A percentile compares a stretch with the other conserved stretches of the same genome.
Evolutionary conservation across 352 stramenopile genomes (phyloP).

Genomic region (Pilasporangium apinafurcum): DNA sequence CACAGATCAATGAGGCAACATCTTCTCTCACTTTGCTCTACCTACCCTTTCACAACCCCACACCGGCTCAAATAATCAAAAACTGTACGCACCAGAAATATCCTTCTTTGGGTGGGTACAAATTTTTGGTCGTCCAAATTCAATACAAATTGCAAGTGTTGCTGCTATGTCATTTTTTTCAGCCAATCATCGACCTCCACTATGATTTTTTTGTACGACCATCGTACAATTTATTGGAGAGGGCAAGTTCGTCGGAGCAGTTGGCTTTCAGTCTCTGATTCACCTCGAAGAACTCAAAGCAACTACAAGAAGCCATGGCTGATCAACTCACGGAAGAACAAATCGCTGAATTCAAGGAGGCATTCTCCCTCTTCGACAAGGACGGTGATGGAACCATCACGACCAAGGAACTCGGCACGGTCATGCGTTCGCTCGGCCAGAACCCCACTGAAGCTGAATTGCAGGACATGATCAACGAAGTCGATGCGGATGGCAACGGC

Average conservation of each 20-base stretch:
- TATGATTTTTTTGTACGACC: background rate
- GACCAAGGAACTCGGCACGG: conserved; percentile 98
- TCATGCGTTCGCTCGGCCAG: conserved; percentile 98
- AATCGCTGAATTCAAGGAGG: conserved; percentile 99
- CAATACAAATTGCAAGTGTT: conserved; percentile 24
- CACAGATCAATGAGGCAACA: too few species aligned
- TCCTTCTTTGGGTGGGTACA: conserved; percentile 10
- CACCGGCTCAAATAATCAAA: too few species aligned
- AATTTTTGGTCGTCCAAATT: conserved; percentile 20
- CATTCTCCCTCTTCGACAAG: conserved; percentile 99
- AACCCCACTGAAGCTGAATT: conserved; percentile 98
- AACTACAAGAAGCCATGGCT: conserved; percentile 51
- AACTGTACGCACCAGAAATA: conserved; percentile 17
- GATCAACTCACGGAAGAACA: conserved; percentile 92
- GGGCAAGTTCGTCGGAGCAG: background rate
- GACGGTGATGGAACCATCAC: conserved; percentile 98
- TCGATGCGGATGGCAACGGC: conserved; percentile 98
- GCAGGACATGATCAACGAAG: conserved; percentile 99
- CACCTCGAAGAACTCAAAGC: conserved; percentile 28
- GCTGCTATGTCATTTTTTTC: conserved; percentile 1
- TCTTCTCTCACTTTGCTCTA: too few species aligned
- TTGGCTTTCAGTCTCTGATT: conserved; percentile 59
- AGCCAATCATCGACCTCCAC: conserved; percentile 12
- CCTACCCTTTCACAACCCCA: too few species aligned
- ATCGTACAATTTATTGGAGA: background rate